These are phyloP conservation scores for Cystofilobasidium capitatum DNA, from an alignment of 768 basidiomycete genomes.

Conservation along the genomic window DNA sequence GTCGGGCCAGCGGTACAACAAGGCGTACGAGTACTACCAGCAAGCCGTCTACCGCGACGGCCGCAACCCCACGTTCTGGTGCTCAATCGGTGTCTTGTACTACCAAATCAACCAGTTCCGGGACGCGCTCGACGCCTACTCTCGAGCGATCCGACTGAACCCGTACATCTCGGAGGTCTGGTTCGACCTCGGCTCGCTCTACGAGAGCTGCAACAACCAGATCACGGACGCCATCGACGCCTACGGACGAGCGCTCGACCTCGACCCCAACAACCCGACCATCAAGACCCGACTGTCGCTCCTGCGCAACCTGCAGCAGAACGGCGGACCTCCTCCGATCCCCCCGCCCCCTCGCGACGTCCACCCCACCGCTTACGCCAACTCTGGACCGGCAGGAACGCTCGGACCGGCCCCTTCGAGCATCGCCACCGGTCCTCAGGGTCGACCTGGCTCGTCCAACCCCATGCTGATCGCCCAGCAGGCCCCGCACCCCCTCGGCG, in stretches of 20 bases:
- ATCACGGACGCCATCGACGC: conserved; percentile 98
- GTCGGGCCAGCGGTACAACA: conserved; percentile 97
- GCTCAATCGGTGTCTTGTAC: conserved; percentile 96
- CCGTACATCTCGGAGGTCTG: conserved; percentile 91
- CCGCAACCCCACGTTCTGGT: conserved; percentile 99
- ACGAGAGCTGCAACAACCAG: conserved; percentile 98
- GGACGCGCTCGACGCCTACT: conserved; percentile 96
- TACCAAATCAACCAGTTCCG: conserved; percentile 99
- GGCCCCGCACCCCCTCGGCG: background rate
- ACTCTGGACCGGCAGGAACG: conserved; percentile 23
- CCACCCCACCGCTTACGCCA: conserved; percentile 84
- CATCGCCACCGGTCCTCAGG: background rate
- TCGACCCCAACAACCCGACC: conserved; percentile 73
- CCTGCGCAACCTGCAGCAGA: conserved; percentile 65
- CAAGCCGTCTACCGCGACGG: conserved; percentile 98
- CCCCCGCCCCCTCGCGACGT: conserved; percentile 92
- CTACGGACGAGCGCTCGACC: conserved; percentile 85
- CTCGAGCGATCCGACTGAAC: conserved; percentile 95
- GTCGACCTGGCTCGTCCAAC: background rate
- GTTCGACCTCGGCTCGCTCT: conserved; percentile 94
- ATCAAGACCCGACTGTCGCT: conserved; percentile 73
- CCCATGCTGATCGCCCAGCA: conserved; percentile 6
- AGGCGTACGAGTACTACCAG: conserved; percentile 98
- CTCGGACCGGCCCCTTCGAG: conserved; percentile 17
- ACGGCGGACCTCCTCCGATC: conserved; percentile 63